A percentile compares a stretch with the other conserved stretches of the same genome.
These are phyloP conservation scores for Termitomyces sp. DNA, from an alignment of 768 basidiomycete species.

Conservation along the genomic window DNA sequence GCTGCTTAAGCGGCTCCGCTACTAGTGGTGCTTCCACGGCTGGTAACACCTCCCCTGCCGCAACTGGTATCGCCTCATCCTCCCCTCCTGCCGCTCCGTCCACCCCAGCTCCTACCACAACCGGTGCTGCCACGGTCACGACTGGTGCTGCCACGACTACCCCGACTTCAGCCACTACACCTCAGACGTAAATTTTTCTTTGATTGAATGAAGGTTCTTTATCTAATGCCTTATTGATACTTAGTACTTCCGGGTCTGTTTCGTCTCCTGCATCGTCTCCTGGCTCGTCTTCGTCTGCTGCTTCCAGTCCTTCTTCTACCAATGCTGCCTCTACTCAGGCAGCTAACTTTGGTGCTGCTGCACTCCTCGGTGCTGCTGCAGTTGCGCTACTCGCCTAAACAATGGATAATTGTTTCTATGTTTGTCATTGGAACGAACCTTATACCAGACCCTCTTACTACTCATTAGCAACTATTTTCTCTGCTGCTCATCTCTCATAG, in stretches of 20 bases:
- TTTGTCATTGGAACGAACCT: conserved; percentile 6
- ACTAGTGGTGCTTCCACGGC: conserved; percentile 1
- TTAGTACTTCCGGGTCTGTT: neutral
- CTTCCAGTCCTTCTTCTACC: conserved; percentile 14
- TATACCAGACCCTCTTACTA: conserved; percentile 3
- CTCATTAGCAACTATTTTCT: conserved; percentile 1
- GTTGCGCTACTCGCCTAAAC: conserved; percentile 37
- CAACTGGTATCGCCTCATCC: conserved; percentile 6
- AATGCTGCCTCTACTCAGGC: conserved; percentile 25
- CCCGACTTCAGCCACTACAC: conserved; percentile 5
- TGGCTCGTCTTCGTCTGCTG: neutral
- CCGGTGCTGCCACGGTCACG: too few species aligned
- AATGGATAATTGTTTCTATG: conserved; percentile 2
- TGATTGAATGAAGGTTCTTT: neutral
- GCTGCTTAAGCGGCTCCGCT: conserved; percentile 27
- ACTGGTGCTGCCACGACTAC: too few species aligned
- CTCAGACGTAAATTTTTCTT: neutral
- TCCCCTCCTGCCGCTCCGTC: conserved; percentile 6
- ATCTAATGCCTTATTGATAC: neutral
- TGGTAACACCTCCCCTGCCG: conserved; percentile 12
- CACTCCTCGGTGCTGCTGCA: conserved; percentile 34
- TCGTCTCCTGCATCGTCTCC: neutral
- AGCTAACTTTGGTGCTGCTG: conserved; percentile 29
- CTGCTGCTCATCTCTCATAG: conserved; percentile 1
- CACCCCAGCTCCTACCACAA: conserved; percentile 9